Evolutionary conservation across 257 asterid genomes (phyloP).

Genomic region (Gynochthodes officinalis): DNA sequence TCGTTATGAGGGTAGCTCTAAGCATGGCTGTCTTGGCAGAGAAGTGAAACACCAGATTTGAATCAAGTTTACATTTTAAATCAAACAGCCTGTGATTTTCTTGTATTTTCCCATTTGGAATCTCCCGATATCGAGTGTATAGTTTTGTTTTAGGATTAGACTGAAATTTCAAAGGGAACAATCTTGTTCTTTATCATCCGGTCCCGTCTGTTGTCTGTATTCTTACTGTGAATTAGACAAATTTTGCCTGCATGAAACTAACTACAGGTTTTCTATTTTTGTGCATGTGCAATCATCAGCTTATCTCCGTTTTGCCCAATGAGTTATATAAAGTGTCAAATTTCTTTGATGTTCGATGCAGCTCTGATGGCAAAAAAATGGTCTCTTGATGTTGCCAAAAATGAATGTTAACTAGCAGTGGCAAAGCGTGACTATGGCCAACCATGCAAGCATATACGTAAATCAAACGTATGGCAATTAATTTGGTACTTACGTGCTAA

Average conservation of each 20-base stretch:
- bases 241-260: not conserved
- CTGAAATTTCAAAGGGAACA: not conserved
- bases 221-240: not conserved
- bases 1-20: slow-evolving; percentile 26
- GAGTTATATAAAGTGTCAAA: too few relatives aligned
- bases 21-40: slow-evolving; percentile 10
- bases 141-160: slow-evolving; percentile 2
- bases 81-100: not conserved
- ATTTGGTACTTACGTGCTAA: too few relatives aligned
- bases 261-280: not conserved
- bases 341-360: too few relatives aligned
- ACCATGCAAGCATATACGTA: not conserved
- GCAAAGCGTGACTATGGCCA: too few relatives aligned
- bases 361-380: too few relatives aligned
- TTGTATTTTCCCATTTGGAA: not conserved
- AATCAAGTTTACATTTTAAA: not conserved
- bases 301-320: not conserved
- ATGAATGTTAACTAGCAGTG: too few relatives aligned
- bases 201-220: not conserved
- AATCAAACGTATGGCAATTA: not conserved
- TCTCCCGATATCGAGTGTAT: slow-evolving; percentile 11
- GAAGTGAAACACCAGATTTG: slow-evolving; percentile 11
- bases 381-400: too few relatives aligned
- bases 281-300: not conserved
- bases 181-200: not conserved